Base-by-base conservation (phyloP, 148 eudicot genomes). In the Cornus florida region DNA sequence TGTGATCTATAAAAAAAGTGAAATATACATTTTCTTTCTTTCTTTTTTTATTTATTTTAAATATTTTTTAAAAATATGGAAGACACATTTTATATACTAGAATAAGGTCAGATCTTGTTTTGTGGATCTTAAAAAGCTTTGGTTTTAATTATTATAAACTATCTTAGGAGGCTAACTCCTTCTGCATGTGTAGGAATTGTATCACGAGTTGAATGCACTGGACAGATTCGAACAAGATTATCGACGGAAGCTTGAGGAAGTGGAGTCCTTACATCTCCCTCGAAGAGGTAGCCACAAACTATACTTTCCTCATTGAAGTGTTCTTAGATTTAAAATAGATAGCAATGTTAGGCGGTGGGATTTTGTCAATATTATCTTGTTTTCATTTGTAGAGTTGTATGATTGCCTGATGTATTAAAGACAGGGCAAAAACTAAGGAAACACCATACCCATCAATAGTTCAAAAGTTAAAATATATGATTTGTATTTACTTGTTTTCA, bases 141-240 rank as follows among this genome's bases (percentile, higher is more conserved):
- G 16, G 28, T 57, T 69, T 60, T 60, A 19, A 24, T 70, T 56
- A 7, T 43, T 72, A 33, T 22, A 28, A 67, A 77, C 33, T 68
- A 60, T 71, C 76, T 22, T 71, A n/a, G 73, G 75, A 75, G 57
- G 22, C 71, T 71, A 3, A 32, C 65, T 59, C 43, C 66, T 78
- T 77, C 28, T 76, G n/a, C 10, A 60, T 75, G 71, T 88, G 81
- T 84, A 96, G 99, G 99, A 93, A 84, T 81, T 96, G 84, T 96
- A 96, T 83, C 99, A 96, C 57, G 98, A 93, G 90, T 78, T 90
- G 83, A 92, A 95, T 86, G 89, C 97, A 77, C 81, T 87, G 83
- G 97, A 95, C 84, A 90, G 97, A 86, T 93, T 90, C 83, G 92
- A 95, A 67, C 97, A 89, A 82, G 99, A 95, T 82, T 92, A 88